Conservation (phyloP, 345 rosid species). For the Acer negundo region DNA sequence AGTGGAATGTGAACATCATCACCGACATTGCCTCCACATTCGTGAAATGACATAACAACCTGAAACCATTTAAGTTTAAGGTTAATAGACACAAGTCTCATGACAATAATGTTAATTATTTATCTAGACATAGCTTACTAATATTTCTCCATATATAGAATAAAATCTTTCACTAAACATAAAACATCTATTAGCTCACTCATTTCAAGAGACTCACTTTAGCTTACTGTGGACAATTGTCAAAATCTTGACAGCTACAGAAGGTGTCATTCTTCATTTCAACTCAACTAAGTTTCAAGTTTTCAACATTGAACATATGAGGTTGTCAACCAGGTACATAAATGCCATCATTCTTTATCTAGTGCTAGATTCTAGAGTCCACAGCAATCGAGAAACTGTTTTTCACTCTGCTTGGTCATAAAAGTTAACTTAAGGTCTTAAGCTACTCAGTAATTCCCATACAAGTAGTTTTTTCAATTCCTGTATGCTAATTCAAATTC, state of each 20-base stretch:
- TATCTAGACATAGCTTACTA: conserved; percentile 6
- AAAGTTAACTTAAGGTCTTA: background rate
- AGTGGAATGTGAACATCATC: conserved; percentile 88
- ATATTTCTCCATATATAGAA: conserved; percentile 1
- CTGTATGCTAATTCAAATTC: background rate
- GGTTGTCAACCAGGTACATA: background rate
- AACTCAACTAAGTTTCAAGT: background rate
- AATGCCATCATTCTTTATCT: background rate
- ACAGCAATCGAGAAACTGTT: background rate
- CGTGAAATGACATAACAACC: conserved; percentile 98
- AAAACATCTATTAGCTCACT: background rate
- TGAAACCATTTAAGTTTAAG: conserved; percentile 30
- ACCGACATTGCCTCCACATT: conserved; percentile 97
- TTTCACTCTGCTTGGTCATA: background rate
- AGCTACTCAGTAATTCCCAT: background rate
- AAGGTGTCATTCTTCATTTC: conserved; percentile 4
- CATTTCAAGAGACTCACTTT: background rate
- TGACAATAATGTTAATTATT: background rate
- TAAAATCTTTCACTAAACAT: conserved; percentile 3
- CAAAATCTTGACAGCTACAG: background rate
- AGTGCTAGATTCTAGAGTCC: background rate
- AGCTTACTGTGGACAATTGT: background rate
- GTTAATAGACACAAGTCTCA: background rate
- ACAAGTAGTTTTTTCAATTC: background rate
- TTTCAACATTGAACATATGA: too few relatives aligned